These are phyloP conservation scores for Backusella psychrophila DNA, from an alignment of 192 early-diverging fungal species.

Conservation along the genomic window DNA sequence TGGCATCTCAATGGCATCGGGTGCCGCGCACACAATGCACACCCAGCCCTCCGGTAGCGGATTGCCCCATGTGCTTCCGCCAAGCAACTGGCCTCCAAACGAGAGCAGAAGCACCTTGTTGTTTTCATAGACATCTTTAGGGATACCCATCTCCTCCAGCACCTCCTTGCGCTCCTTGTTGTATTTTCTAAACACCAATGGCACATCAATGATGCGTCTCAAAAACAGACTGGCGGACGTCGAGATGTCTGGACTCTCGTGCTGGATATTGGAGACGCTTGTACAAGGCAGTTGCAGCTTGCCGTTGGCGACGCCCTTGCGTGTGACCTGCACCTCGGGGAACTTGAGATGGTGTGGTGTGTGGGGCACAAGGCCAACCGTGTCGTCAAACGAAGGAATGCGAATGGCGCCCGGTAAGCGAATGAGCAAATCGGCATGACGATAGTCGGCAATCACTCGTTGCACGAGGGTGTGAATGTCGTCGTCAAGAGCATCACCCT, in stretches of 20 bases:
- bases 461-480: slow-evolving; percentile 37
- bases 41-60: slow-evolving; percentile 57
- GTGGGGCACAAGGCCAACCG: slow-evolving; percentile 21
- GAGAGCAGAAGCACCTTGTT: slow-evolving; percentile 34
- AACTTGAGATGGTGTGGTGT: slow-evolving; percentile 20
- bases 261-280: slow-evolving; percentile 17
- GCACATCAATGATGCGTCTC: slow-evolving; percentile 52
- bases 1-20: slow-evolving; percentile 43
- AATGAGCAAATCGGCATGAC: slow-evolving; percentile 48
- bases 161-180: slow-evolving; percentile 43
- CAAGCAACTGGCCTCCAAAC: slow-evolving; percentile 16
- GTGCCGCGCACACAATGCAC: slow-evolving; percentile 56
- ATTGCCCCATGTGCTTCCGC: slow-evolving; percentile 15
- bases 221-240: slow-evolving; percentile 4
- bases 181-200: slow-evolving; percentile 53
- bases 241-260: neutral
- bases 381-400: slow-evolving; percentile 53
- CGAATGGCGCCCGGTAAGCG: slow-evolving; percentile 55
- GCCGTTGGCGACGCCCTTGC: slow-evolving; percentile 32
- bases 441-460: slow-evolving; percentile 48
- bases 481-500: slow-evolving; percentile 49
- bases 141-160: slow-evolving; percentile 42
- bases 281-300: slow-evolving; percentile 23
- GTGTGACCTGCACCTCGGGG: neutral
- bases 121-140: slow-evolving; percentile 38